Conservation (phyloP, 352 stramenopile species). For the Pythium aristosporum region DNA sequence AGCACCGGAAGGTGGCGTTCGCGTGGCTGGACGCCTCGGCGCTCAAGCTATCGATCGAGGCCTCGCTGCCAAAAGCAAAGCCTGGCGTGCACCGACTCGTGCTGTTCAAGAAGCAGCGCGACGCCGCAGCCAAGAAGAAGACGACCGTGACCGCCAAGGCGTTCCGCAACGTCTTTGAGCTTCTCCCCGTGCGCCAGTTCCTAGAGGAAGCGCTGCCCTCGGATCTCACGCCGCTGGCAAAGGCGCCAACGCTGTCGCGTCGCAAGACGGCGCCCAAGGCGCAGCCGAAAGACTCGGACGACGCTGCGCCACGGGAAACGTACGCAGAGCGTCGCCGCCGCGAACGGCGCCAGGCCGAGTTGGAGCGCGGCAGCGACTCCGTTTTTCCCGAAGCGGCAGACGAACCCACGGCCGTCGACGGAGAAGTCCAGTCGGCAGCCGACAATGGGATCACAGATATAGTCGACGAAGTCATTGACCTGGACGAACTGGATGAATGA, state of each 20-base stretch:
- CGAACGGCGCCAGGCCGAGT: constrained; percentile 23
- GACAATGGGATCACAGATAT: constrained; percentile 19
- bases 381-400: constrained; percentile 42
- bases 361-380: constrained; percentile 44
- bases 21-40: constrained; percentile 67
- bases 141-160: constrained; percentile 48
- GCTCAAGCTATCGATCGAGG: constrained; percentile 71
- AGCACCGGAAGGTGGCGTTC: constrained; percentile 64
- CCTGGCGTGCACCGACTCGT: constrained; percentile 59
- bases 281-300: neutral
- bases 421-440: constrained; percentile 2
- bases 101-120: constrained; percentile 58
- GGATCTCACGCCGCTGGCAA: constrained; percentile 52
- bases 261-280: constrained; percentile 30
- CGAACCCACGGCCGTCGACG: constrained; percentile 11
- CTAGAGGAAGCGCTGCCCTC: constrained; percentile 37
- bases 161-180: constrained; percentile 64
- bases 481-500: constrained; percentile 39
- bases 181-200: constrained; percentile 55
- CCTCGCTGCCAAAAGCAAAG: constrained; percentile 41
- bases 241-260: constrained; percentile 50
- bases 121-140: constrained; percentile 35
- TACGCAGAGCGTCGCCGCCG: constrained; percentile 31
- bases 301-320: constrained; percentile 19
- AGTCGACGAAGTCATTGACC: constrained; percentile 41